Percentiles rank a stretch among this genome's conserved stretches.
phyloP scores from a whole-genome alignment of 139 green algal genomes.

The Trebouxia sp. region DNA sequence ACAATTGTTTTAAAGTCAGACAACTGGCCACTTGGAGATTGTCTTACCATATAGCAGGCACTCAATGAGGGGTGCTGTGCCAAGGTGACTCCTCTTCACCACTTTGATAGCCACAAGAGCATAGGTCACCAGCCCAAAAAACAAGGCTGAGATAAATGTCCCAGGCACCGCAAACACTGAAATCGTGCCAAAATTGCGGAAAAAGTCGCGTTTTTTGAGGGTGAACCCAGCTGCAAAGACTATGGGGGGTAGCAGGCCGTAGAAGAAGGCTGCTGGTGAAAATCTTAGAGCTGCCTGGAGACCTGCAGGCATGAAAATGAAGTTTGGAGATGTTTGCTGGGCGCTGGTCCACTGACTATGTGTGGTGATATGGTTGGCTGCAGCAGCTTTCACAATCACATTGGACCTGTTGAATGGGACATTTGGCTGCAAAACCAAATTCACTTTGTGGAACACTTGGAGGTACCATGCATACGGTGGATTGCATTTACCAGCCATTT shows the following conservation, averaged over 20 bases:
- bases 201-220: conserved; percentile 83
- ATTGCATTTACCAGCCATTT: too few relatives aligned
- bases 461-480: too few relatives aligned
- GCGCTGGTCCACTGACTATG: too few relatives aligned
- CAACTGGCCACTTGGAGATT: too few relatives aligned
- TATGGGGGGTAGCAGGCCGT: conserved; percentile 76
- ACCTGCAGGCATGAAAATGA: conserved; percentile 18
- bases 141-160: conserved; percentile 58
- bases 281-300: conserved; percentile 49
- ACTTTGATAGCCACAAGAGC: conserved; percentile 50
- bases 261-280: conserved; percentile 55
- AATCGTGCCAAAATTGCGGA: conserved; percentile 73
- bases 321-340: too few relatives aligned
- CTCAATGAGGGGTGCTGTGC: conserved; percentile 53
- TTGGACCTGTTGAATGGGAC: background rate
- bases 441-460: background rate
- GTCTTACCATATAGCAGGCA: conserved; percentile 56
- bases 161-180: conserved; percentile 66
- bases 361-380: too few relatives aligned
- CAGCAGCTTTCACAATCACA: too few relatives aligned
- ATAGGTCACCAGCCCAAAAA: conserved; percentile 73
- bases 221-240: conserved; percentile 81
- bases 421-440: background rate
- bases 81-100: conserved; percentile 45
- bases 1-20: too few relatives aligned